Conservation (phyloP, 164 flowering plant species). For the Saururus chinensis region DNA sequence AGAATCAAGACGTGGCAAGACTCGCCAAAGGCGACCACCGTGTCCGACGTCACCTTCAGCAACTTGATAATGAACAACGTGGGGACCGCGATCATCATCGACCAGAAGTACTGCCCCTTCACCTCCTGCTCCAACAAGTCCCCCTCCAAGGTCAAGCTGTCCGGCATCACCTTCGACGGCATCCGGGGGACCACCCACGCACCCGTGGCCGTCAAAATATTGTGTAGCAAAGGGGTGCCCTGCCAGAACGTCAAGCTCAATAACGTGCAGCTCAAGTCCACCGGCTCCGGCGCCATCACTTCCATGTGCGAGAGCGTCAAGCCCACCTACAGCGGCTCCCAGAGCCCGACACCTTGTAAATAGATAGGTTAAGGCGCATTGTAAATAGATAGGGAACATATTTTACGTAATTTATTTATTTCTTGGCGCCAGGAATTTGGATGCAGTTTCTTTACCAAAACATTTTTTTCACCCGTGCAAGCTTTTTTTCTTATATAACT, state of each 20-base stretch:
- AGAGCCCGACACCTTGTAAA: slow-evolving; percentile 46
- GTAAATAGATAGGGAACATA: no score
- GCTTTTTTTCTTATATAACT: no score
- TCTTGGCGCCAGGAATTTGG: no score
- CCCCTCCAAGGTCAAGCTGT: slow-evolving; percentile 42
- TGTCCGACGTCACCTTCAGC: slow-evolving; percentile 45
- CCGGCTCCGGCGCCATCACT: slow-evolving; percentile 13
- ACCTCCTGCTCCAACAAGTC: neutral
- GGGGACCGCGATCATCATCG: slow-evolving; percentile 51
- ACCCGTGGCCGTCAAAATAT: slow-evolving; percentile 35
- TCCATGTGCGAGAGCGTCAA: slow-evolving; percentile 31
- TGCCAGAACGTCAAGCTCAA: slow-evolving; percentile 39
- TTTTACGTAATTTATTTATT: no score
- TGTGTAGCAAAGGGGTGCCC: slow-evolving; percentile 44
- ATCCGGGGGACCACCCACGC: slow-evolving; percentile 54
- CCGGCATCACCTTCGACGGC: slow-evolving; percentile 39
- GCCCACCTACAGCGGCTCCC: slow-evolving; percentile 42
- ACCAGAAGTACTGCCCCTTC: slow-evolving; percentile 51
- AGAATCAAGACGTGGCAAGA: slow-evolving; percentile 67
- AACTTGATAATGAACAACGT: slow-evolving; percentile 53
- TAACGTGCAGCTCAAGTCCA: slow-evolving; percentile 28
- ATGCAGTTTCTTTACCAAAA: no score
- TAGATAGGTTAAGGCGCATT: slow-evolving; percentile 12
- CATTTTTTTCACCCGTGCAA: no score
- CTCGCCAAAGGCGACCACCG: slow-evolving; percentile 39